Evolutionary conservation across 1,284 basidiomycete genomes (phyloP), one percentile per base, ranked within the genome.

Genomic region (Apiotrichum siamense): DNA sequence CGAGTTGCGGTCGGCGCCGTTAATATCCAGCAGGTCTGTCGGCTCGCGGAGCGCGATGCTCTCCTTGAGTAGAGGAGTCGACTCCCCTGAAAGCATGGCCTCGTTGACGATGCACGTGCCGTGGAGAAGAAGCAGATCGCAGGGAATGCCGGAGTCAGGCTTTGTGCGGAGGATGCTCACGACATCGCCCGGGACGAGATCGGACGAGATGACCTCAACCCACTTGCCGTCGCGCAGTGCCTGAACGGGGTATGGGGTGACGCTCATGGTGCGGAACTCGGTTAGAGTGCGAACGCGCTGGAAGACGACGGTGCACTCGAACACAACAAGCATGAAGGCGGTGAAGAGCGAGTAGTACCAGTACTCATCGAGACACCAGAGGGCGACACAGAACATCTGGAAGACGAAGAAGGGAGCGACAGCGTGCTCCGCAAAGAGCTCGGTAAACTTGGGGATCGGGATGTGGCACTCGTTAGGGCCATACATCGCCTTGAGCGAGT

Each of bases 261-360:
- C 84, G 25, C 87, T 84, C 93, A 97, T 97, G 1, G 91, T 94
- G 54, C 92, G 80, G 76, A 97, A 97, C 73, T 97, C 93, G 26
- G 85, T 89, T 44, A 96, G 75, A 3, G 92, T 97, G 62, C 82
- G 80, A 17, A 96, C 79, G 21, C 92, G 87, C 83, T 96, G 92
- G 82, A 87, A 97, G 21, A 97, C 92, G 33, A 93, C 90, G 1
- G 93, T 97, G 75, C 91, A 96, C 75, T 97, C 93, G 66, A 97
- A 97, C 55, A 94, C 86, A 47, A 97, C 77, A 44, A 97, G 79
- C 93, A 97, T 97, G 80, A 97, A 96, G 29, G 92, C 79, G 1
- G 93, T 97, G 77, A 97, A 97, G 38, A 97, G 74, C 58, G 86
- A 89, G 78, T 94, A 97, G 72, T 94, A 96, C 91, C 91, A 96